Evolutionary conservation across 2,329 filamentous ascomycete genomes (phyloP), one percentile per base, ranked within the genome.

Genomic region (Truncatella angustata): DNA sequence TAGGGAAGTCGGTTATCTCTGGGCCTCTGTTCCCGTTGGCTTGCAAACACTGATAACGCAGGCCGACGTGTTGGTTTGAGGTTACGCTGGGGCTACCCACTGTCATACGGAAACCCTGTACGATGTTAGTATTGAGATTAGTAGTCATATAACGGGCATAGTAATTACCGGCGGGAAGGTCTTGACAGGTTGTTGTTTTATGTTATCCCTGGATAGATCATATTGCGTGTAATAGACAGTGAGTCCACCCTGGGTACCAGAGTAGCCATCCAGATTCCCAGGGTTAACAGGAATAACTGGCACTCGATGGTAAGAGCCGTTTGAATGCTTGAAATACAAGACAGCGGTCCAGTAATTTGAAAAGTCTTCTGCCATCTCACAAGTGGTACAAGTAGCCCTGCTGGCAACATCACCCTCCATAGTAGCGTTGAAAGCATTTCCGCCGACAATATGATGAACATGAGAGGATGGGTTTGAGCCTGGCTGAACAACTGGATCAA

Each of bases 351-450:
- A 69, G 61, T 69, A 69, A 58, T 70, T 67, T 53, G 58, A 64
- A 56, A 66, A 62, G 58, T 70, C 69, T 47, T 71, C 68, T 18
- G 59, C 62, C 55, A 72, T 70, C 49, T 69, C 64, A 57, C 70
- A 72, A 12, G 56, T 70, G 2, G 70, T 73, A 64, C 73, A 76
- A 7, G 71, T 75, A 7, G 79, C 79, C 30, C 67, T 51, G 50
- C 48, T 50, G 5, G 59, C 56, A 3, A 70, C 62, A 55, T 70
- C 68, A 49, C 68, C 63, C 12, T 66, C 62, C 74, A 77, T 77
- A 3, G 73, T 67, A 2, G 68, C 64, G 52, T 76, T 75, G 67
- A 77, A 77, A 2, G 74, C 73, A 58, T 77, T 71, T 9, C 64
- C 64, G 40, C 64, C 64, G 14, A 66, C 62, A 37, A 66, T 65